A percentile compares a stretch with the other conserved stretches of the same genome.
Evolutionary conservation across 2,329 filamentous ascomycete genomes (phyloP).

Genomic region (Aspergillus ochraceus): DNA sequence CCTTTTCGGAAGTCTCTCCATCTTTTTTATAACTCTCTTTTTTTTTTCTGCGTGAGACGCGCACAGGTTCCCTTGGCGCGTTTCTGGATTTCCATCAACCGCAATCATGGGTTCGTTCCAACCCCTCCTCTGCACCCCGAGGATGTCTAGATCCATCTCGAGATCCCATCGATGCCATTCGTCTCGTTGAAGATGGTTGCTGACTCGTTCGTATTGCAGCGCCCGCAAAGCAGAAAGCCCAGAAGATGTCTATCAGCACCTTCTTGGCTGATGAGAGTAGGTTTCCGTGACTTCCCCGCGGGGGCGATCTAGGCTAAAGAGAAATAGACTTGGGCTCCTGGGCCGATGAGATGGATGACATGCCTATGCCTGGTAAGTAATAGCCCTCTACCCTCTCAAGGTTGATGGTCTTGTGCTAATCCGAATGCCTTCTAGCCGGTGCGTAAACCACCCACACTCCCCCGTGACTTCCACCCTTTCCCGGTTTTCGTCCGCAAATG

Average conservation of each 20-base stretch:
- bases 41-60: slow-evolving; percentile 34
- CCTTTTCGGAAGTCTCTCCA: slow-evolving; percentile 19
- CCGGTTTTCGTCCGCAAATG: slow-evolving; percentile 4
- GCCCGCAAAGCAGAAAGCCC: slow-evolving; percentile 87
- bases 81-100: slow-evolving; percentile 41
- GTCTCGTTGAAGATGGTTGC: slow-evolving; percentile 30
- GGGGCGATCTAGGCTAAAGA: slow-evolving; percentile 28
- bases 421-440: slow-evolving; percentile 28
- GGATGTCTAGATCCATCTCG: slow-evolving; percentile 8
- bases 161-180: slow-evolving; percentile 8
- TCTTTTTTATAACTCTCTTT: slow-evolving; percentile 19
- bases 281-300: slow-evolving; percentile 39
- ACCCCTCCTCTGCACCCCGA: slow-evolving; percentile 16
- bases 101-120: slow-evolving; percentile 60
- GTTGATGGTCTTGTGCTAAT: slow-evolving; percentile 1
- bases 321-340: slow-evolving; percentile 76
- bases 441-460: slow-evolving; percentile 19
- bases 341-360: slow-evolving; percentile 98
- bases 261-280: slow-evolving; percentile 91
- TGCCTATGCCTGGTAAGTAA: slow-evolving; percentile 68
- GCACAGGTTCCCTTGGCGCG: slow-evolving; percentile 42
- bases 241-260: slow-evolving; percentile 97
- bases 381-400: not conserved
- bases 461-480: slow-evolving; percentile 3
- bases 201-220: slow-evolving; percentile 58